Conservation (phyloP, 75 land plant genomes). For the Cryptomeria japonica region DNA sequence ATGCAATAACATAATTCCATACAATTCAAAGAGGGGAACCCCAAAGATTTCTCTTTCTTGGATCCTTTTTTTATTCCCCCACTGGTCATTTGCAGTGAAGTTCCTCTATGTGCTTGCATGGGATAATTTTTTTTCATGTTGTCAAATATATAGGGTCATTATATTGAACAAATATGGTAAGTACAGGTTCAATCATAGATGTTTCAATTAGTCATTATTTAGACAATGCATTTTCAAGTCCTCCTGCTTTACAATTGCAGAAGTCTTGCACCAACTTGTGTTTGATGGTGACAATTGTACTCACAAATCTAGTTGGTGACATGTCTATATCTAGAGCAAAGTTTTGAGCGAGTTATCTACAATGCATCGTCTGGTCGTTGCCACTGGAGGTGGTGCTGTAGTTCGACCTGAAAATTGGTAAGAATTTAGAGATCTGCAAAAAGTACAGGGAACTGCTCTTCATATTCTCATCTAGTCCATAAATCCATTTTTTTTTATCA, state of each 20-base stretch:
- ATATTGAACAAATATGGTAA: background rate
- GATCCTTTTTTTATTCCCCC: background rate
- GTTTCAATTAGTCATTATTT: background rate
- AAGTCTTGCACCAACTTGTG: background rate
- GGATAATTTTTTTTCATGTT: background rate
- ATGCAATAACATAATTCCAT: background rate
- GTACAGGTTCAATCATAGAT: background rate
- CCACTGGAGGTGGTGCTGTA: slow-evolving; percentile 99
- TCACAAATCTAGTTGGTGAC: background rate
- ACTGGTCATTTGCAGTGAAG: background rate
- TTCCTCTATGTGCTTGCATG: background rate
- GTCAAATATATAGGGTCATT: background rate
- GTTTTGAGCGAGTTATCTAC: slow-evolving; percentile 63
- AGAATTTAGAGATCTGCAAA: background rate
- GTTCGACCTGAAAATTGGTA: slow-evolving; percentile 73
- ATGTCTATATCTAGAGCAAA: slow-evolving; percentile 55
- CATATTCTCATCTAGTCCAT: background rate
- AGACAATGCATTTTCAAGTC: background rate
- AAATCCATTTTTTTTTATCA: background rate
- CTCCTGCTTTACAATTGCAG: background rate
- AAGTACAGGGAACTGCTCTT: background rate
- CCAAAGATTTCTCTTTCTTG: background rate
- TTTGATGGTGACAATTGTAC: background rate
- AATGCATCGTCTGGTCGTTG: slow-evolving; percentile 70
- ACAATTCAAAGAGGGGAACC: background rate